Base-by-base conservation (phyloP, 1,284 basidiomycete genomes). In the Papiliotrema flavescens region DNA sequence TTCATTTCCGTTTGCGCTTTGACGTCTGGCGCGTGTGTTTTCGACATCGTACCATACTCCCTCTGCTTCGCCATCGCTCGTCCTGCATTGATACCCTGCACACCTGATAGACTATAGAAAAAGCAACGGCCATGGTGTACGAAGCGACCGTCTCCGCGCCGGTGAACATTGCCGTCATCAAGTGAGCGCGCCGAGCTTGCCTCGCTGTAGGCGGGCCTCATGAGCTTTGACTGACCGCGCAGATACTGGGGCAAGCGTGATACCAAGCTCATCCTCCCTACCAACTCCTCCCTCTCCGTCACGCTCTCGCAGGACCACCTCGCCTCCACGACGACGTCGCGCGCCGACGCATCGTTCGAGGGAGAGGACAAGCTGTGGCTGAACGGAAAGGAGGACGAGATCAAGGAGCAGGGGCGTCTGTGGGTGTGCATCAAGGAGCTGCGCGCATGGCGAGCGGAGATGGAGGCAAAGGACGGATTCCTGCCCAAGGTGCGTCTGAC, bases 231-330 rank as follows among this genome's bases (percentile, higher is more conserved):
- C 39, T 40, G 39, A 20, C 15, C 20, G 39, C 5, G 39, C n/a
- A 93, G 91, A 74, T 95, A 94, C 80, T 99, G 95, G 95, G 95
- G 95, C 63, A 99, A 99, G 79, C 88, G 94, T 62, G 89, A 98
- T 78, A 94, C 91, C 9, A 84, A 86, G 64, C 85, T 98, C 62
- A 97, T 98, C 72, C 82, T 99, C 52, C 95, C 95, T 28, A 98
- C 94, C 64, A 99, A 99, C 79, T 92, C 92, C 6, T 98, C 95
- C 22, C 85, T 99, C 28, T 97, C 93, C 2, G 90, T 98, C 47
- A 98, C 96, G 2, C 86, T 98, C 55, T 89, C 90, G 71, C 96
- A 98, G 78, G 92, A 97, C 78, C 89, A 98, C 69, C 83, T 99
- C 23, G 83, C 91, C 55, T 91, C 91, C 1, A 95, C 92, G 8